phyloP scores from a whole-genome alignment of 2,329 filamentous ascomycete genomes.

The Fusarium torulosum region DNA sequence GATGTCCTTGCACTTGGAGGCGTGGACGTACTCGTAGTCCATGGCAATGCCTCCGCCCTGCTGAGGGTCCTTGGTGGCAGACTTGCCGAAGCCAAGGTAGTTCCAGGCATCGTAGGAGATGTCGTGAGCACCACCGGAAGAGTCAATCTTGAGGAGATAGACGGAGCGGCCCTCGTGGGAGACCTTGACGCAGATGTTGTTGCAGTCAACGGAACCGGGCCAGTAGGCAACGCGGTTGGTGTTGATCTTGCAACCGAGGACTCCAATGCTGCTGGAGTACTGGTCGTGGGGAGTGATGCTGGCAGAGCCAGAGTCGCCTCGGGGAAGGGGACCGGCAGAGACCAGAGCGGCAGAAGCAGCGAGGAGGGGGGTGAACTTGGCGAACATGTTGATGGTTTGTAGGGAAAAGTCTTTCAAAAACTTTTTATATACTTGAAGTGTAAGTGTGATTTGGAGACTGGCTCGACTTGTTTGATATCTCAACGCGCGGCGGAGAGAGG shows the following conservation, averaged over 20 bases:
- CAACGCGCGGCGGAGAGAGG: constrained; percentile 49
- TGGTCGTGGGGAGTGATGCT: constrained; percentile 66
- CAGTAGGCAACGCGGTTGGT: constrained; percentile 73
- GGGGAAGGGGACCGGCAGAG: constrained; percentile 47
- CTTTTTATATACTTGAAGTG: constrained; percentile 33
- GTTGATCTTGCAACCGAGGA: constrained; percentile 71
- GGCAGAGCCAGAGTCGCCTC: constrained; percentile 48
- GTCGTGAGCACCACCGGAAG: constrained; percentile 68
- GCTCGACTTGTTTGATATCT: constrained; percentile 45
- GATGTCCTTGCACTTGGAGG: constrained; percentile 63
- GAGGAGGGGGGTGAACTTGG: constrained; percentile 50
- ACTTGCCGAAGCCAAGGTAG: constrained; percentile 65
- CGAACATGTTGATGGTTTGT: constrained; percentile 47
- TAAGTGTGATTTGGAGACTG: constrained; percentile 40
- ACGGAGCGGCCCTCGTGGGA: constrained; percentile 62
- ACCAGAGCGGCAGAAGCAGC: constrained; percentile 48
- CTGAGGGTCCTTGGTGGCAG: constrained; percentile 60
- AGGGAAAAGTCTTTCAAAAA: constrained; percentile 24
- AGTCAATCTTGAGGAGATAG: constrained; percentile 70
- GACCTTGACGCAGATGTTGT: constrained; percentile 68
- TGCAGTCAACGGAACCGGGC: constrained; percentile 65
- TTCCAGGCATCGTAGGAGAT: constrained; percentile 73
- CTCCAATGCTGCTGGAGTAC: constrained; percentile 69
- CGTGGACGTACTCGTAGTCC: constrained; percentile 62
- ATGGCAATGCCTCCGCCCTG: constrained; percentile 65